Percentiles rank a stretch among this genome's conserved stretches.
phyloP scores from a whole-genome alignment of 257 asterid species.

The Jaltomata sinuosa region DNA sequence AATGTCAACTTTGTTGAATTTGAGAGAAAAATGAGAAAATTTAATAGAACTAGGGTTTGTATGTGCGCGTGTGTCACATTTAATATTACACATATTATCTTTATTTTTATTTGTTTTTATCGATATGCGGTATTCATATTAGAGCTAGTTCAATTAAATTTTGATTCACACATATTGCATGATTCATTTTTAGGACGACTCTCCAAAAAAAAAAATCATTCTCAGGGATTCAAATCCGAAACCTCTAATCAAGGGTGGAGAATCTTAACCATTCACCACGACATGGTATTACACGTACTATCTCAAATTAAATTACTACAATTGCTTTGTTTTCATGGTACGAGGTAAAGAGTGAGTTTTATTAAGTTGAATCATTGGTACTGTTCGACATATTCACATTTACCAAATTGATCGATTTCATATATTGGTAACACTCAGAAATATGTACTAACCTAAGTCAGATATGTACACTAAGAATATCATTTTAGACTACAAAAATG shows the following conservation, averaged over 20 bases:
- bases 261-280: not conserved
- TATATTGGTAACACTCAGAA: not conserved
- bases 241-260: no score
- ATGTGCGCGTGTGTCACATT: not conserved
- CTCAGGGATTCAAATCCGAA: no score
- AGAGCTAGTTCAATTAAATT: not conserved
- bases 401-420: not conserved
- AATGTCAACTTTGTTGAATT: not conserved
- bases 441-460: not conserved
- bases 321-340: not conserved
- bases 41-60: not conserved
- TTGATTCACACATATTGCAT: not conserved
- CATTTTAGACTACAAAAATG: not conserved
- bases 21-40: not conserved
- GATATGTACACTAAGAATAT: not conserved
- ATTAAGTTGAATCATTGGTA: not conserved
- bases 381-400: not conserved
- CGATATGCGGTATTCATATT: not conserved
- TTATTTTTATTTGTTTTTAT: not conserved
- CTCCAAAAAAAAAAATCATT: no score
- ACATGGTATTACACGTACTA: not conserved
- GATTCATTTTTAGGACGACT: rapidly evolving
- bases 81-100: not conserved
- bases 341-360: not conserved
- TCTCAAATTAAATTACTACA: not conserved